A percentile compares a stretch with the other conserved stretches of the same genome.
These are phyloP conservation scores for Saccharomycopsis olivae DNA, from an alignment of 805 yeast species.

Conservation along the genomic window DNA sequence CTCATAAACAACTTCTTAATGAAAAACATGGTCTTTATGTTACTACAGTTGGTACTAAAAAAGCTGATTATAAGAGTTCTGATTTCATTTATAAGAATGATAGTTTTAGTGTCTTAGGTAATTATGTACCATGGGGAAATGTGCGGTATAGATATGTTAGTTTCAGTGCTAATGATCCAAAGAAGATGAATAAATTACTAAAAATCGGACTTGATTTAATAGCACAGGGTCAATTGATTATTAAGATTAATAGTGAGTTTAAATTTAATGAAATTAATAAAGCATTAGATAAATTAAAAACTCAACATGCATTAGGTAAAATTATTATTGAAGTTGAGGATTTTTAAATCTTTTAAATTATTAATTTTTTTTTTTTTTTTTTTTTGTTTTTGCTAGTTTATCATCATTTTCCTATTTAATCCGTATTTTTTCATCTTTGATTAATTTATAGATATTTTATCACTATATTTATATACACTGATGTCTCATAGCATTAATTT, in stretches of 20 bases:
- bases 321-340: slow-evolving; percentile 40
- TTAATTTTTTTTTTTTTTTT: neutral
- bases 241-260: slow-evolving; percentile 45
- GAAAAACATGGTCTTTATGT: slow-evolving; percentile 33
- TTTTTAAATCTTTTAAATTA: slow-evolving; percentile 21
- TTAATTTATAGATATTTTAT: no score
- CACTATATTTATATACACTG: no score
- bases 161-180: slow-evolving; percentile 24
- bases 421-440: no score
- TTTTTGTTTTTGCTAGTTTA: no score
- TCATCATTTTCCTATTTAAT: no score
- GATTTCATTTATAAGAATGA: slow-evolving; percentile 8
- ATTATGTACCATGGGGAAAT: slow-evolving; percentile 15
- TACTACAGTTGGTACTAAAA: slow-evolving; percentile 55
- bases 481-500: no score
- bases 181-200: slow-evolving; percentile 29
- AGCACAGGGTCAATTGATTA: slow-evolving; percentile 34
- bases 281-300: slow-evolving; percentile 43
- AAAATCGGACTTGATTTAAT: slow-evolving; percentile 34
- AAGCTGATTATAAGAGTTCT: slow-evolving; percentile 28
- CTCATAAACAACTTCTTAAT: slow-evolving; percentile 6
- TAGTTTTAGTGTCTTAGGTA: neutral
- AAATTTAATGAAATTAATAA: slow-evolving; percentile 42
- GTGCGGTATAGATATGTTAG: slow-evolving; percentile 28
- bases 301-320: slow-evolving; percentile 57